Percentiles rank a stretch among this genome's conserved stretches.
phyloP scores from a whole-genome alignment of 257 asterid genomes.

The Lycium barbarum region DNA sequence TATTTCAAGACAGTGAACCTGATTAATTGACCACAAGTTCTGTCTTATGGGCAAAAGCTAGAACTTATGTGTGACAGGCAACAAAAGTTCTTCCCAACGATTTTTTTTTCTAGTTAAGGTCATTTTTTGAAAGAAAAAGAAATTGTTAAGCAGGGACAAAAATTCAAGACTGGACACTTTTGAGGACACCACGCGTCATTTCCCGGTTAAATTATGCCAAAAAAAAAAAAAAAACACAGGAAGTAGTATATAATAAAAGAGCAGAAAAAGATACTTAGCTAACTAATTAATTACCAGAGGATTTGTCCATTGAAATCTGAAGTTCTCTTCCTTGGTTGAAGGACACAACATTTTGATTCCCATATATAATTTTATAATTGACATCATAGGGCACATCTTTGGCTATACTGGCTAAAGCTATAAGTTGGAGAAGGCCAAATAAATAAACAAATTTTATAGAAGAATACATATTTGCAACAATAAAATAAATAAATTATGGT shows the following conservation, averaged over 20 bases:
- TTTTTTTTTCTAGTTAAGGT: too few species aligned
- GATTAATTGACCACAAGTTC: too few species aligned
- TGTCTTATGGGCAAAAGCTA: too few species aligned
- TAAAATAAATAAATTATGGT: neutral
- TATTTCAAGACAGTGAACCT: too few species aligned
- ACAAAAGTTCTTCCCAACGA: too few species aligned
- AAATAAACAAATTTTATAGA: conserved; percentile 21
- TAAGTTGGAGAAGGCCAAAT: conserved; percentile 29
- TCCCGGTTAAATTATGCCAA: too few species aligned
- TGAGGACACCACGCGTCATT: too few species aligned
- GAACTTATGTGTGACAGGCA: too few species aligned
- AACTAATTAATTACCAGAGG: conserved; percentile 49
- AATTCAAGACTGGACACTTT: too few species aligned
- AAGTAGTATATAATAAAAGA: neutral
- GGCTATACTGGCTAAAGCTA: conserved; percentile 28
- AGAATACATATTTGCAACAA: neutral
- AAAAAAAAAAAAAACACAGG: neutral
- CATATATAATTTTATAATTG: conserved; percentile 56
- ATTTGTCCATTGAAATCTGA: conserved; percentile 55
- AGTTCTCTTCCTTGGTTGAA: conserved; percentile 51
- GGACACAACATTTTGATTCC: conserved; percentile 46
- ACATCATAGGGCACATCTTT: conserved; percentile 37
- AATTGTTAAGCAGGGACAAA: too few species aligned
- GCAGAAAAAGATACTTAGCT: neutral
- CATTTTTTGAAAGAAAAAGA: too few species aligned